Conservation (phyloP, 257 asterid species). For the Solanum stenotomum region DNA sequence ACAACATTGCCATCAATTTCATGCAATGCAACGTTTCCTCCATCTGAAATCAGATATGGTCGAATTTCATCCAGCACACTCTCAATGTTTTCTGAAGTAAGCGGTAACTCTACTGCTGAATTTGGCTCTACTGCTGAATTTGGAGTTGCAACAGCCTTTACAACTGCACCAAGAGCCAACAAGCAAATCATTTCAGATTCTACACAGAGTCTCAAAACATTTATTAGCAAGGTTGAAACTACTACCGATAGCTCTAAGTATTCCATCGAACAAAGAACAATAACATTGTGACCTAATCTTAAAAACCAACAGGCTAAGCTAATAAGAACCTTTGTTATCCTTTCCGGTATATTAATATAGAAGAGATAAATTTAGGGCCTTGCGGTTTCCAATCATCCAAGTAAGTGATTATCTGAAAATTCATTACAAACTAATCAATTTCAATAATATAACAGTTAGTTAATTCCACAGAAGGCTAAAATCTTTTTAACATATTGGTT, state of each 20-base stretch:
- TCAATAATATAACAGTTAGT: not conserved
- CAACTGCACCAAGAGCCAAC: conserved; percentile 27
- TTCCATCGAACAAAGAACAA: not conserved
- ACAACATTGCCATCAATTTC: conserved; percentile 93
- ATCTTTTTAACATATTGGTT: not conserved
- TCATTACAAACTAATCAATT: not conserved
- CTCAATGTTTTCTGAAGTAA: conserved; percentile 89
- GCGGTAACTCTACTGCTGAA: conserved; percentile 61
- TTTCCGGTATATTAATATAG: not conserved
- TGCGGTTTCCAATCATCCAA: not conserved
- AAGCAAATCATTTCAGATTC: not conserved
- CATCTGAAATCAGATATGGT: conserved; percentile 91
- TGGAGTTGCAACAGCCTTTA: conserved; percentile 68
- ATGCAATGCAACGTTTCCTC: conserved; percentile 92
- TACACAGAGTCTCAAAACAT: not conserved
- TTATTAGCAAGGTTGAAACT: not conserved
- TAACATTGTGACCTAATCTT: not conserved
- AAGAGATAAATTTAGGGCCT: not conserved
- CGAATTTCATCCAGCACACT: conserved; percentile 82
- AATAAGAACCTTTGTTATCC: not conserved
- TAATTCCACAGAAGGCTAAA: not conserved
- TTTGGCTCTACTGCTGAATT: conserved; percentile 52
- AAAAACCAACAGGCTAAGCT: not conserved
- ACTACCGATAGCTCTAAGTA: not conserved
- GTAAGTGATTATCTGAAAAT: not conserved